Evolutionary conservation across 257 asterid species (phyloP).

Genomic region (Striga asiatica): DNA sequence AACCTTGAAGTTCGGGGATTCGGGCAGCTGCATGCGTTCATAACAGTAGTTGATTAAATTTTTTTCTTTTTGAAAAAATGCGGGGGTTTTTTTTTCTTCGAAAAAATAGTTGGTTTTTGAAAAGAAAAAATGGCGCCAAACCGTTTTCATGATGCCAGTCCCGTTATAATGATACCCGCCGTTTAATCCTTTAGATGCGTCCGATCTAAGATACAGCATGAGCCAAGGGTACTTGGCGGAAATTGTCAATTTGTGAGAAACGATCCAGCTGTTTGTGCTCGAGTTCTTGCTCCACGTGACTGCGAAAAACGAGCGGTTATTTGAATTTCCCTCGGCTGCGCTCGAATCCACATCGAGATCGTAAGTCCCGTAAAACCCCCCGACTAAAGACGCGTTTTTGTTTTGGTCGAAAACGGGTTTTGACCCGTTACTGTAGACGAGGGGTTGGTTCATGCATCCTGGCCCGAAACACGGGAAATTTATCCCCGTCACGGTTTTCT

Average conservation of each 20-base stretch:
- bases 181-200: conserved; percentile 55
- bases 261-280: conserved; percentile 54
- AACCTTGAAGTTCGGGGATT: conserved; percentile 71
- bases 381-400: conserved; percentile 30
- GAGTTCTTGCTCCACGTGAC: conserved; percentile 53
- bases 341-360: conserved; percentile 33
- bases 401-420: conserved; percentile 8
- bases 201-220: conserved; percentile 71
- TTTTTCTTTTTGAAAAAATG: not conserved
- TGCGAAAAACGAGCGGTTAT: conserved; percentile 43
- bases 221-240: conserved; percentile 77
- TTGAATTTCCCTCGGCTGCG: conserved; percentile 18
- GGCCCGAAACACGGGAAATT: conserved; percentile 74
- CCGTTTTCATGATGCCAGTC: conserved; percentile 68
- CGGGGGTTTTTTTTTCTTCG: too few relatives aligned
- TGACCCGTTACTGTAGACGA: conserved; percentile 51
- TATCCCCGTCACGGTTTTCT: conserved; percentile 40
- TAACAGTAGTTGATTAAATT: not conserved
- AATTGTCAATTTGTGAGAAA: conserved; percentile 58
- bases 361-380: conserved; percentile 76
- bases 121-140: not conserved
- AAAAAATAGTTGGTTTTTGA: too few relatives aligned
- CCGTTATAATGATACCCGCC: conserved; percentile 79
- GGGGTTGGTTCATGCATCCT: conserved; percentile 91
- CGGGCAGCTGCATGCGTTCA: conserved; percentile 54